These are phyloP conservation scores for Colletotrichum liriopes DNA, from an alignment of 2,329 filamentous ascomycete species.

Conservation along the genomic window DNA sequence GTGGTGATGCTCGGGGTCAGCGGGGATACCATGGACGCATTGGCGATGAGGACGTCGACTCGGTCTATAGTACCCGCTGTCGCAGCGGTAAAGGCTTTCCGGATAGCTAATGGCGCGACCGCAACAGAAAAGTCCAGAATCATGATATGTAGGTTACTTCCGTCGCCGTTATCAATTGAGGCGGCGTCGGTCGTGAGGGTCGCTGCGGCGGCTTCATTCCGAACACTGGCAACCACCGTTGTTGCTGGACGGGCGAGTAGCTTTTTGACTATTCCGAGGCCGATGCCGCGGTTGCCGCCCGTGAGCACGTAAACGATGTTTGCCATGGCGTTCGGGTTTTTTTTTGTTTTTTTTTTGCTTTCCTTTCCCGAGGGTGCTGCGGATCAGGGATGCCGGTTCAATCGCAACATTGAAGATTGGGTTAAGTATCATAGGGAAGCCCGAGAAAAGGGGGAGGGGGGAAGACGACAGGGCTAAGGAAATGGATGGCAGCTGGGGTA, in stretches of 20 bases:
- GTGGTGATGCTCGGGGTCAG: conserved; percentile 50
- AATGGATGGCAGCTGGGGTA: too few species aligned
- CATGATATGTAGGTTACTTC: conserved; percentile 53
- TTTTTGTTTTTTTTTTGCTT: too few species aligned
- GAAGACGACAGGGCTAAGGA: too few species aligned
- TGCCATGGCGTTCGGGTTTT: conserved; percentile 3
- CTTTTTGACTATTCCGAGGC: conserved; percentile 52
- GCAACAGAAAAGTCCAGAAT: conserved; percentile 55
- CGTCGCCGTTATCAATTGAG: conserved; percentile 46
- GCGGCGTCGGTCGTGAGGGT: conserved; percentile 42
- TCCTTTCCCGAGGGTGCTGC: too few species aligned
- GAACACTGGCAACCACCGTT: conserved; percentile 58
- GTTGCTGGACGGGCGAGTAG: conserved; percentile 68
- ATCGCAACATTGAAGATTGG: too few species aligned
- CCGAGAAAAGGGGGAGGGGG: too few species aligned
- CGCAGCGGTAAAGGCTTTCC: conserved; percentile 48
- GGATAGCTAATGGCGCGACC: conserved; percentile 45
- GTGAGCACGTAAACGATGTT: conserved; percentile 56
- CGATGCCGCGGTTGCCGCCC: conserved; percentile 58
- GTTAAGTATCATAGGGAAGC: too few species aligned
- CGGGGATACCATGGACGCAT: conserved; percentile 59
- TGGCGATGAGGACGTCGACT: conserved; percentile 67
- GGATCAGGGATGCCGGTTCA: too few species aligned
- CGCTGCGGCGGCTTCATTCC: conserved; percentile 45
- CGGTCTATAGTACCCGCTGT: conserved; percentile 50